Evolutionary conservation across 2,329 filamentous ascomycete genomes (phyloP).

Genomic region (Fusarium dlaminii): DNA sequence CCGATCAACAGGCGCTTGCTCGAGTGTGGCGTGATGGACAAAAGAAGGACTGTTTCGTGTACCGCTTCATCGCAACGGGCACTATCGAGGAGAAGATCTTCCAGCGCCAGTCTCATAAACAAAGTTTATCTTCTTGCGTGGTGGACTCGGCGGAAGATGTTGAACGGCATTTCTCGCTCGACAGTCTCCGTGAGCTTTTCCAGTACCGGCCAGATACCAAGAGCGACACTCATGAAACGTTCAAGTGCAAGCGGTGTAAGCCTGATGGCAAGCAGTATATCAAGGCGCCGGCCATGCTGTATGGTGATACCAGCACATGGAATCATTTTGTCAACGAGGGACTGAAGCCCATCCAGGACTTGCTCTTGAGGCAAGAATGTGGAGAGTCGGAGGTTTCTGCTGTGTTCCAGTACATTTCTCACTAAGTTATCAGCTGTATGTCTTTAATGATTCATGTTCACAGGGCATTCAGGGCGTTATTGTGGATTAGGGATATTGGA

Average conservation of each 20-base stretch:
- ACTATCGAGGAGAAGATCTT: slow-evolving; percentile 99
- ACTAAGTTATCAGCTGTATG: slow-evolving; percentile 54
- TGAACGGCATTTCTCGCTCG: slow-evolving; percentile 93
- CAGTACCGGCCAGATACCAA: slow-evolving; percentile 86
- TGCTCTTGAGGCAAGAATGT: slow-evolving; percentile 87
- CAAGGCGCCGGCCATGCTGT: slow-evolving; percentile 94
- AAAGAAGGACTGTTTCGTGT: slow-evolving; percentile 99
- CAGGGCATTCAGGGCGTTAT: slow-evolving; percentile 22
- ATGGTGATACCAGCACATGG: slow-evolving; percentile 99
- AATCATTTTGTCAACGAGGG: slow-evolving; percentile 92
- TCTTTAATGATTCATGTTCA: slow-evolving; percentile 23
- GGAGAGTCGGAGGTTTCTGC: slow-evolving; percentile 84
- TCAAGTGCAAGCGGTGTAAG: slow-evolving; percentile 96
- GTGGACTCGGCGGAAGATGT: slow-evolving; percentile 97
- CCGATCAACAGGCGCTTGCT: slow-evolving; percentile 95
- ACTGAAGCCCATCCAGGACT: slow-evolving; percentile 85
- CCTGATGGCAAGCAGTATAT: slow-evolving; percentile 86
- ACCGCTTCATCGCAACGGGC: slow-evolving; percentile 98
- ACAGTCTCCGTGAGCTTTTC: slow-evolving; percentile 91
- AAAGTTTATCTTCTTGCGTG: slow-evolving; percentile 93
- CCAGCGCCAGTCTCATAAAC: slow-evolving; percentile 97
- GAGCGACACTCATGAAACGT: slow-evolving; percentile 97
- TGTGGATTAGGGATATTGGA: slow-evolving; percentile 4
- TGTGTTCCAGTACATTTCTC: slow-evolving; percentile 98
- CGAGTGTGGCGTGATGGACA: slow-evolving; percentile 99